Evolutionary conservation across 495 filamentous ascomycete species (phyloP).

Genomic region (Neurospora sp.): DNA sequence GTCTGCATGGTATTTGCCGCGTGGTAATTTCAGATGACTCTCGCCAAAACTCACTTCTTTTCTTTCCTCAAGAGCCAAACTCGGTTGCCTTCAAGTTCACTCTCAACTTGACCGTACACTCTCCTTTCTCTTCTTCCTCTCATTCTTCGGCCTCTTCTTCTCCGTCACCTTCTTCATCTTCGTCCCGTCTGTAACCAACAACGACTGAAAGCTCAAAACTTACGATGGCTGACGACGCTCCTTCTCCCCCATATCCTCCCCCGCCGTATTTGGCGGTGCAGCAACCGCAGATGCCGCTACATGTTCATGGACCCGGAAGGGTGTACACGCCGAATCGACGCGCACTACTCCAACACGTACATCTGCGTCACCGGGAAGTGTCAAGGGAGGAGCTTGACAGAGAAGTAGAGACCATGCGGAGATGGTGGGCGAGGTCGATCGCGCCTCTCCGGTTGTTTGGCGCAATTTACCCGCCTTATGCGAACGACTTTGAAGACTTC

Average conservation of each 20-base stretch:
- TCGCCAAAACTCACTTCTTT: background rate
- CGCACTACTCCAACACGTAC: background rate
- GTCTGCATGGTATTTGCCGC: background rate
- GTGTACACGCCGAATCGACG: background rate
- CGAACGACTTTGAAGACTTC: background rate
- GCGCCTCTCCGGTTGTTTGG: background rate
- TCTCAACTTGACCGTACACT: background rate
- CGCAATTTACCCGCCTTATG: background rate
- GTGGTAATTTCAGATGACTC: background rate
- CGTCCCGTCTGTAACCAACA: background rate
- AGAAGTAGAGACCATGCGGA: background rate
- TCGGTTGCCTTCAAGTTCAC: background rate
- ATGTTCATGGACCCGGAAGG: background rate
- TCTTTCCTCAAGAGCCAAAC: background rate
- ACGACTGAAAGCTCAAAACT: background rate
- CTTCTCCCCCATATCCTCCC: background rate
- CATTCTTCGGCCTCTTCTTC: background rate
- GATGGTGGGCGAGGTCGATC: background rate
- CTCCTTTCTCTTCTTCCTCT: background rate
- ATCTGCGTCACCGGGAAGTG: background rate
- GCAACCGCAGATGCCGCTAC: background rate
- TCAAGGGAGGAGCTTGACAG: background rate
- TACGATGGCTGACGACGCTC: background rate
- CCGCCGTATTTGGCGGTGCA: background rate
- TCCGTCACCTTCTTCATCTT: background rate